phyloP scores from a whole-genome alignment of 2,329 filamentous ascomycete genomes.

The Arthroderma sp. region DNA sequence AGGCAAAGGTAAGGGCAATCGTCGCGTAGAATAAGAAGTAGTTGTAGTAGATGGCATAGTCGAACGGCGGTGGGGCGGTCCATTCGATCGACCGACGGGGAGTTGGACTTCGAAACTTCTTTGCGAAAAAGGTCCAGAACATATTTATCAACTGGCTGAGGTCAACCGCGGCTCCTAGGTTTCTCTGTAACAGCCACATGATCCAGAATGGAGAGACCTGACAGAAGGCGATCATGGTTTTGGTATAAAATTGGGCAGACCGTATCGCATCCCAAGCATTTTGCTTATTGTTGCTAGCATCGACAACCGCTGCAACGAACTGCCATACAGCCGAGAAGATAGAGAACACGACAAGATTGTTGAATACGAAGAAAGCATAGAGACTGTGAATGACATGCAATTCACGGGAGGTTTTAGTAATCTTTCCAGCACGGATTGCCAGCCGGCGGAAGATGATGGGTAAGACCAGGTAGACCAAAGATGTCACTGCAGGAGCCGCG shows the following conservation, averaged over 20 bases:
- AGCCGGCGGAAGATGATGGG: constrained; percentile 85
- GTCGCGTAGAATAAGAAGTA: constrained; percentile 94
- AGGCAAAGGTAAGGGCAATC: constrained; percentile 70
- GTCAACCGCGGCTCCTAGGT: constrained; percentile 85
- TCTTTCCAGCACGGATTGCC: constrained; percentile 69
- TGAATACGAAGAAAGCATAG: constrained; percentile 93
- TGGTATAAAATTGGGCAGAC: constrained; percentile 47
- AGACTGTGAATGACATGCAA: constrained; percentile 81
- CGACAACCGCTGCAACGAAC: constrained; percentile 54
- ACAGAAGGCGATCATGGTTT: constrained; percentile 63
- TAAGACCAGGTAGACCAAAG: constrained; percentile 71
- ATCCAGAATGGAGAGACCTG: constrained; percentile 84
- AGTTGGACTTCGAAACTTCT: constrained; percentile 75
- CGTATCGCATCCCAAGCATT: constrained; percentile 58
- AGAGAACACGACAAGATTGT: constrained; percentile 90
- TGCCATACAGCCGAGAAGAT: constrained; percentile 73
- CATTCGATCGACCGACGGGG: constrained; percentile 84
- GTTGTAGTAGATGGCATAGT: constrained; percentile 95
- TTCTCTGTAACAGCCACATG: constrained; percentile 82
- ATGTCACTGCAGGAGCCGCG: constrained; percentile 72
- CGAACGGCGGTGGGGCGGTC: constrained; percentile 82
- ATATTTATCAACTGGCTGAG: constrained; percentile 78
- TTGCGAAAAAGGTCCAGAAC: constrained; percentile 69
- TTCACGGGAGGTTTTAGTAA: constrained; percentile 84
- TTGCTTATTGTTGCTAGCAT: constrained; percentile 41